phyloP scores from a whole-genome alignment of 805 yeast species.

The Ogataea trehalophila region DNA sequence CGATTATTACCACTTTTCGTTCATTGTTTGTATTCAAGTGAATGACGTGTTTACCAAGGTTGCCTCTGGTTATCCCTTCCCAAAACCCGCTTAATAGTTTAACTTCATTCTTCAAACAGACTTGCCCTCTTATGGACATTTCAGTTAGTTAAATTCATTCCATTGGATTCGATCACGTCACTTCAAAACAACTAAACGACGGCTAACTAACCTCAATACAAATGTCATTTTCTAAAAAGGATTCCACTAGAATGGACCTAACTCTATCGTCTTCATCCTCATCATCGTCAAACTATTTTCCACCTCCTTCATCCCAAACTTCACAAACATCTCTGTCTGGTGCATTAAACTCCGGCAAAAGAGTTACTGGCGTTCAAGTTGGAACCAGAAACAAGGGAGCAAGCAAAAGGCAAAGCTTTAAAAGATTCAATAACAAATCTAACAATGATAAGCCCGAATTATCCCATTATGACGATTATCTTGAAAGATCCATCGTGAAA shows the following conservation, averaged over 20 bases:
- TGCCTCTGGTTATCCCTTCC: too few species aligned
- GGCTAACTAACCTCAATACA: not conserved
- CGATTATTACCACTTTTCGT: too few species aligned
- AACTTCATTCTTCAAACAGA: too few species aligned
- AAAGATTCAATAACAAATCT: slow-evolving; percentile 27
- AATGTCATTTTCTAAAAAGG: not conserved
- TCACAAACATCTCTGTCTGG: not conserved
- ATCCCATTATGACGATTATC: slow-evolving; percentile 12
- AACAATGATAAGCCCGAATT: slow-evolving; percentile 29
- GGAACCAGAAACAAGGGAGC: slow-evolving; percentile 1
- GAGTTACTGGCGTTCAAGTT: slow-evolving; percentile 2
- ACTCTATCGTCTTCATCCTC: not conserved
- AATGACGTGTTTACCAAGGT: too few species aligned
- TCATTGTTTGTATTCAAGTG: too few species aligned
- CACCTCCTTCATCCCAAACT: not conserved
- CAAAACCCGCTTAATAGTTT: too few species aligned
- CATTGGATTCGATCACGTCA: too few species aligned
- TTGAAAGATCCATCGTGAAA: slow-evolving; percentile 18
- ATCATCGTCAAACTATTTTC: not conserved
- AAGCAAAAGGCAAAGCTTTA: slow-evolving; percentile 1
- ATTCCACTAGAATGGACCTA: not conserved
- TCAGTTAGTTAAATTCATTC: too few species aligned
- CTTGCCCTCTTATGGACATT: too few species aligned
- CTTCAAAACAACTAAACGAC: too few species aligned
- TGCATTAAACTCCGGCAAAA: not conserved